Evolutionary conservation across 2,329 filamentous ascomycete species (phyloP).

Genomic region (Talaromyces amestolkiae): DNA sequence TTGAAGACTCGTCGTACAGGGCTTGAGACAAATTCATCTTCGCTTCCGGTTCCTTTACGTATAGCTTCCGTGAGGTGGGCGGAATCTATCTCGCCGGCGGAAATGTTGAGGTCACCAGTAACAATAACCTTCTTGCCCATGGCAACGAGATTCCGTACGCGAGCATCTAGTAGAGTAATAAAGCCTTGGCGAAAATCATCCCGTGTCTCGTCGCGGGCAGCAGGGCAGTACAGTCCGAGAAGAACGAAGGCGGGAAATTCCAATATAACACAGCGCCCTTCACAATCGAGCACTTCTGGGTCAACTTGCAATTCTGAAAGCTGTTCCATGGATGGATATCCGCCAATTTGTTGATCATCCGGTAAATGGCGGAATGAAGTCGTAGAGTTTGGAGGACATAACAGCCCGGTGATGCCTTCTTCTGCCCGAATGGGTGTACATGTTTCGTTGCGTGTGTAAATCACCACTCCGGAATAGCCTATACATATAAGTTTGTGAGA

Average conservation of each 20-base stretch:
- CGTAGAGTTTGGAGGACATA: constrained; percentile 69
- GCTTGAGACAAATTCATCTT: constrained; percentile 69
- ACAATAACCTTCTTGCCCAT: constrained; percentile 83
- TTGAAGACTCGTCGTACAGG: constrained; percentile 79
- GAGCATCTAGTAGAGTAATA: constrained; percentile 72
- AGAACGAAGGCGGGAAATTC: constrained; percentile 95
- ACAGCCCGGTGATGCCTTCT: constrained; percentile 83
- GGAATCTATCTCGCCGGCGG: constrained; percentile 67
- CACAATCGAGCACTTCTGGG: constrained; percentile 73
- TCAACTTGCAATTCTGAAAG: constrained; percentile 63
- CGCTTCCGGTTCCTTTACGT: constrained; percentile 64
- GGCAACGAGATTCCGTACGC: constrained; percentile 77
- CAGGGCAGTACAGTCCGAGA: constrained; percentile 88
- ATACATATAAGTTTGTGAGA: constrained; percentile 19
- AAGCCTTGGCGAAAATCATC: constrained; percentile 81
- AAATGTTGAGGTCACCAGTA: constrained; percentile 85
- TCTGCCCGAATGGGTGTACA: constrained; percentile 88
- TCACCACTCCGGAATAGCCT: constrained; percentile 94
- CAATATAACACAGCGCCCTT: constrained; percentile 85
- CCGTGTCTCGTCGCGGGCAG: constrained; percentile 78
- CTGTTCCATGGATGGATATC: constrained; percentile 73
- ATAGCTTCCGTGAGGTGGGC: constrained; percentile 71
- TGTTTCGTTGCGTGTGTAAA: constrained; percentile 84
- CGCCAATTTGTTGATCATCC: constrained; percentile 73
- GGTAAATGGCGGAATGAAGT: constrained; percentile 73